These are phyloP conservation scores for Pecoramyces ruminantium DNA, from an alignment of 192 early-diverging fungal genomes.

Conservation along the genomic window DNA sequence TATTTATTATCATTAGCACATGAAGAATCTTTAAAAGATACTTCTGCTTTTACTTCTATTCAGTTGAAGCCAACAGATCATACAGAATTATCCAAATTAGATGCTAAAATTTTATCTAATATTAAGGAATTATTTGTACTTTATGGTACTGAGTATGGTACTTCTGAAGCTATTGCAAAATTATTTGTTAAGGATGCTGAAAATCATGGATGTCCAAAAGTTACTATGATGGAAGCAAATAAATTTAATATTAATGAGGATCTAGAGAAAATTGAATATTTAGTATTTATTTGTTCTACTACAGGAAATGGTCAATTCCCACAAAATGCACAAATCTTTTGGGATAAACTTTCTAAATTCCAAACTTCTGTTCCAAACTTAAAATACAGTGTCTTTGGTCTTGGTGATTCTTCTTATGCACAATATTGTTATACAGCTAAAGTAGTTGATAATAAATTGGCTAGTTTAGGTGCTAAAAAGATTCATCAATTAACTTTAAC, in stretches of 20 bases:
- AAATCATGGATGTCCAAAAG: slow-evolving; percentile 55
- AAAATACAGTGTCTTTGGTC: slow-evolving; percentile 64
- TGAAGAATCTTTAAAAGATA: background rate
- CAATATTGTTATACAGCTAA: background rate
- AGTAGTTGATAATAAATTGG: background rate
- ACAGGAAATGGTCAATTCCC: slow-evolving; percentile 97
- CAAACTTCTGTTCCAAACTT: slow-evolving; percentile 46
- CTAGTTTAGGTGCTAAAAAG: background rate
- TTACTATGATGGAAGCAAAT: slow-evolving; percentile 45
- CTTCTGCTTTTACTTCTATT: background rate
- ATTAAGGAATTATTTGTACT: slow-evolving; percentile 22
- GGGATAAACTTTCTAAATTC: slow-evolving; percentile 52
- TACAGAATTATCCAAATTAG: background rate
- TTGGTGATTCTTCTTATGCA: slow-evolving; percentile 48
- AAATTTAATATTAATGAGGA: slow-evolving; percentile 60
- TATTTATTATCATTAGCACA: background rate
- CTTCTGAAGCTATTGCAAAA: slow-evolving; percentile 68
- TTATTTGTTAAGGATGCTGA: slow-evolving; percentile 64
- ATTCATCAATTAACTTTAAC: background rate
- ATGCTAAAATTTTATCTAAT: background rate
- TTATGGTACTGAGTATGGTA: slow-evolving; percentile 84
- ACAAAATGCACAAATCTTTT: slow-evolving; percentile 73
- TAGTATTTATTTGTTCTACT: slow-evolving; percentile 66
- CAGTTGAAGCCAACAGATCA: background rate
- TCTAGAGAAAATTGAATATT: slow-evolving; percentile 54